A percentile compares a stretch with the other conserved stretches of the same genome.
These are phyloP conservation scores for Casuarina glauca DNA, from an alignment of 306 rosid species.

Conservation along the genomic window DNA sequence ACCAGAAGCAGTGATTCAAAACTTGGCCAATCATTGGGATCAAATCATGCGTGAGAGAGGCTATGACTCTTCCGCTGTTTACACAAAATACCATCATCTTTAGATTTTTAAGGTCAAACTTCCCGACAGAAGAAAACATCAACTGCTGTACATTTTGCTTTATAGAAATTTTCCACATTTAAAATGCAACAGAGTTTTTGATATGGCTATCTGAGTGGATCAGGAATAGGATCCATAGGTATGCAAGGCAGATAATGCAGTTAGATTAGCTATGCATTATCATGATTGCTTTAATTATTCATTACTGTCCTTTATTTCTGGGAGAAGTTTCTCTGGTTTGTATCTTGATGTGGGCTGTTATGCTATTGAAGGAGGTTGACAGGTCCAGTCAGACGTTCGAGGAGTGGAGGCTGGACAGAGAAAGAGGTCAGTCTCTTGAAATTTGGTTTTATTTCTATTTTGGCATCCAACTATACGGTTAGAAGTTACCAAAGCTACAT, in stretches of 20 bases:
- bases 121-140: neutral
- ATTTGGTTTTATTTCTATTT: conserved; percentile 9
- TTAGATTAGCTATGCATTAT: neutral
- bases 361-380: conserved; percentile 31
- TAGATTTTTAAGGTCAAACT: neutral
- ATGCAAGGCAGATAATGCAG: no score
- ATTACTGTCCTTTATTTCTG: no score
- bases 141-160: neutral
- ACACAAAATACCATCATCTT: neutral
- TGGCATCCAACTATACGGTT: neutral
- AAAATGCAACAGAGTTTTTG: no score
- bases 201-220: no score
- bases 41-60: neutral
- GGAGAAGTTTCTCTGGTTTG: no score
- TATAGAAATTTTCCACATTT: no score
- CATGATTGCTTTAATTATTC: no score
- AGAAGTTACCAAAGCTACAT: neutral
- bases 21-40: neutral
- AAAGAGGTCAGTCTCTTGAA: conserved; percentile 46
- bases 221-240: no score
- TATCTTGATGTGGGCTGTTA: neutral
- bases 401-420: conserved; percentile 44
- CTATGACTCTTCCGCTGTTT: neutral
- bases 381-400: conserved; percentile 41
- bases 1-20: neutral